phyloP scores from a whole-genome alignment of 2,329 filamentous ascomycete genomes.

The Lachnellula subtilissima region DNA sequence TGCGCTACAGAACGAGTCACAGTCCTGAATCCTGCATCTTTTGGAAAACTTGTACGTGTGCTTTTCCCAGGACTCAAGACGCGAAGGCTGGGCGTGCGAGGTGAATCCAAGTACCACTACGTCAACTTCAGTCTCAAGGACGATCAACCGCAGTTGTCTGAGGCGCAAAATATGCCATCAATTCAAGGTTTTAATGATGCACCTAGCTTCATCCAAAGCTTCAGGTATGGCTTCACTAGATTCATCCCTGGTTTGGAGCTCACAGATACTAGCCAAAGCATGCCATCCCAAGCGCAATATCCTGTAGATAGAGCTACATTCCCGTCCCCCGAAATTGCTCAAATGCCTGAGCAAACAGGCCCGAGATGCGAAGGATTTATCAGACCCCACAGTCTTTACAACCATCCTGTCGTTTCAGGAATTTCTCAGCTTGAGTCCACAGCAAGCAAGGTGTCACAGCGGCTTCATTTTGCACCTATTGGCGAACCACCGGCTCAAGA shows the following conservation, averaged over 20 bases:
- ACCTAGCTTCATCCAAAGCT: constrained; percentile 43
- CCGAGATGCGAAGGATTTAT: constrained; percentile 31
- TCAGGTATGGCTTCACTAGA: constrained; percentile 40
- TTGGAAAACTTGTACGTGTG: constrained; percentile 93
- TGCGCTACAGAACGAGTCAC: constrained; percentile 93
- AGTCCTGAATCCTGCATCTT: constrained; percentile 92
- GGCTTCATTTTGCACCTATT: constrained; percentile 57
- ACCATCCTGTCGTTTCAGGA: constrained; percentile 50
- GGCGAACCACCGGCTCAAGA: constrained; percentile 54
- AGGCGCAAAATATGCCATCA: constrained; percentile 42
- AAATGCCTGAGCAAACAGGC: constrained; percentile 29
- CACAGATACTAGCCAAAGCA: constrained; percentile 23
- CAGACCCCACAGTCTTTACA: constrained; percentile 50
- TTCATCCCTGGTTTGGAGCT: constrained; percentile 8
- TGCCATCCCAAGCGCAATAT: constrained; percentile 25
- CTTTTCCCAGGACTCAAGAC: constrained; percentile 95
- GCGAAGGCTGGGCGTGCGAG: constrained; percentile 81
- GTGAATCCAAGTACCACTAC: constrained; percentile 98
- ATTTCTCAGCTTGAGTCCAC: constrained; percentile 56
- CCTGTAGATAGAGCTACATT: constrained; percentile 33
- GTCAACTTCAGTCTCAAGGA: constrained; percentile 60
- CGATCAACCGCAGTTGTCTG: constrained; percentile 37
- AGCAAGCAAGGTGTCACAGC: constrained; percentile 52
- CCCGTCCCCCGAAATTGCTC: constrained; percentile 37
- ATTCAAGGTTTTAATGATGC: constrained; percentile 47